These are phyloP conservation scores for Pulicaria dysenterica DNA, from an alignment of 129 eudicot species.

Conservation along the genomic window DNA sequence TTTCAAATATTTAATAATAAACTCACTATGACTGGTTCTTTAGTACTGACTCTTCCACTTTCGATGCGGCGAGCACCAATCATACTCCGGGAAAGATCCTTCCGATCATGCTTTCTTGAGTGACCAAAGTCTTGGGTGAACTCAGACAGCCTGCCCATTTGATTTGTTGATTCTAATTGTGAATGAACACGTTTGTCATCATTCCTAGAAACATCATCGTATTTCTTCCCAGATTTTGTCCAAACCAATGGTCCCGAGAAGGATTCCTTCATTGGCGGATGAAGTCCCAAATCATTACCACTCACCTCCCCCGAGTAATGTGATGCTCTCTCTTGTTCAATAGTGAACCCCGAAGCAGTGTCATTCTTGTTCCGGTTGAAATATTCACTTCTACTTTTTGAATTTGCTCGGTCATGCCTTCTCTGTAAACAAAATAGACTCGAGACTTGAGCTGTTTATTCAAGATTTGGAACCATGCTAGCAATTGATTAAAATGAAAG, in stretches of 20 bases:
- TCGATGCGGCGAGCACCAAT: slow-evolving; percentile 42
- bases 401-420: slow-evolving; percentile 47
- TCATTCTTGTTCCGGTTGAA: slow-evolving; percentile 49
- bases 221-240: slow-evolving; percentile 46
- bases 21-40: slow-evolving; percentile 54
- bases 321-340: slow-evolving; percentile 40
- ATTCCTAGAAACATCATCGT: slow-evolving; percentile 30
- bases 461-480: neutral
- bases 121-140: slow-evolving; percentile 38
- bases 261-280: slow-evolving; percentile 47
- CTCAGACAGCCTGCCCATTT: slow-evolving; percentile 38
- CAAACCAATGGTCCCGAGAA: slow-evolving; percentile 70
- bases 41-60: slow-evolving; percentile 48
- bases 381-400: slow-evolving; percentile 53
- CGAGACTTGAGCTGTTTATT: slow-evolving; percentile 3
- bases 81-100: slow-evolving; percentile 34
- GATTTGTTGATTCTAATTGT: slow-evolving; percentile 36
- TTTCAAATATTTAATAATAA: neutral
- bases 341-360: slow-evolving; percentile 44
- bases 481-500: neutral
- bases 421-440: slow-evolving; percentile 38
- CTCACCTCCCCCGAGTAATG: slow-evolving; percentile 40
- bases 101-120: slow-evolving; percentile 47
- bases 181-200: slow-evolving; percentile 32
- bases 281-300: slow-evolving; percentile 27